Base-by-base conservation (phyloP, 1,139 yeast species). In the Suhomyces terraborum region DNA sequence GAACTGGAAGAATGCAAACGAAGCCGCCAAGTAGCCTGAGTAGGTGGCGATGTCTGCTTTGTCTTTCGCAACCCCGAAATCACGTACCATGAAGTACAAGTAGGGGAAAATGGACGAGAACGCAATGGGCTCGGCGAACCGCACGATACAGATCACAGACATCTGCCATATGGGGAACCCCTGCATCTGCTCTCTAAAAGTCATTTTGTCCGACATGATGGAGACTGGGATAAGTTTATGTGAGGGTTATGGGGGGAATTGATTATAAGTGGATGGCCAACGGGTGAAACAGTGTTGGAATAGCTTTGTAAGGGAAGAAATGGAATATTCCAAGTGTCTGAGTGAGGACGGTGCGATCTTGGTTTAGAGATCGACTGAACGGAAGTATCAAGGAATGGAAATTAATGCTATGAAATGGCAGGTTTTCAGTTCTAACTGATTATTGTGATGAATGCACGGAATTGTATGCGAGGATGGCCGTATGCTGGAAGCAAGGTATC, bases 61-160 rank as follows among this genome's bases (percentile, higher is more conserved):
- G 13, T 56, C 53, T n/a, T 64, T 59, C 10, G 70, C 69, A 10
- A 66, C 53, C 3, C 55, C 53, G 43, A 67, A 67, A 45, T 67
- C 73, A 35, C 69, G 47, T 30, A 67, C 64, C 73, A 67, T 67
- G 49, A 66, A 67, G 50, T 64, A 67, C 4, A 67, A 56, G 43
- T 66, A 67, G 6, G 73, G 72, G 41, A 67, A 66, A n/a, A 67
- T 50, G 10, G 71, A 66, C 9, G 72, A 64, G 52, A 66, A 67
- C 13, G 68, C 66, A 9, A 67, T 53, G 1, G 73, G 73, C 45
- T 67, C 73, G 10, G 68, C 55, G 43, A 67, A 62, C 27, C 73
- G 56, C 30, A 67, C 57, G 18, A 64, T 41, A 37, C 66, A 55
- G n/a, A 67, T 52, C 33, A 67, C 62, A 5, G 55, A 31, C 61